Evolutionary conservation across 2,329 filamentous ascomycete species (phyloP).

Genomic region (Exophiala phaeomuriformis): DNA sequence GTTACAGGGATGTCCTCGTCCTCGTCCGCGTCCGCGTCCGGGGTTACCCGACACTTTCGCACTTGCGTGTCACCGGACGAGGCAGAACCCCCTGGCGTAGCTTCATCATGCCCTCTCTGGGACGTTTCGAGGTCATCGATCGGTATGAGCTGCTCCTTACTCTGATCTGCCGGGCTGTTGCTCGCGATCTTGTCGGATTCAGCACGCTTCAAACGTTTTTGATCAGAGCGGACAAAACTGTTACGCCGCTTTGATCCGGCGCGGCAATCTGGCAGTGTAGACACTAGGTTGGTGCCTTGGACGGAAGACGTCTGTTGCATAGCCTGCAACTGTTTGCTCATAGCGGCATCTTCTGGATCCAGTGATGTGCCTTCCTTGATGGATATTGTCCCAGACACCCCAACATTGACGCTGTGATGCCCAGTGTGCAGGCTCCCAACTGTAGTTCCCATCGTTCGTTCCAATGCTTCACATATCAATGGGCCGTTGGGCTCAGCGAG

Average conservation of each 20-base stretch:
- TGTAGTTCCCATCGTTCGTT: constrained; percentile 1
- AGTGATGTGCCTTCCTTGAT: background rate
- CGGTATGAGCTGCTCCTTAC: background rate
- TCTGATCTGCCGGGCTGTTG: background rate
- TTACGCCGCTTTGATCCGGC: constrained; percentile 7
- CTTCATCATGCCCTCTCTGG: background rate
- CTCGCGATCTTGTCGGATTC: background rate
- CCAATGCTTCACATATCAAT: constrained; percentile 12
- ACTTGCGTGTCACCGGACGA: no score
- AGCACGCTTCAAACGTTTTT: constrained; percentile 6
- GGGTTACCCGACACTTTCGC: no score
- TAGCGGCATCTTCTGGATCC: constrained; percentile 15
- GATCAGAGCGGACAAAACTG: background rate
- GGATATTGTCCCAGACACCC: constrained; percentile 1
- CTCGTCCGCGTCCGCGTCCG: no score
- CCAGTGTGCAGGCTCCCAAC: constrained; percentile 15
- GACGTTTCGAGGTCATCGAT: background rate
- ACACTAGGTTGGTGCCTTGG: constrained; percentile 14
- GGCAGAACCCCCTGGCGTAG: background rate
- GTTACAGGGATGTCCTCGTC: no score
- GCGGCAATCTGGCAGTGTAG: constrained; percentile 13
- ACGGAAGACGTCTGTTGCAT: constrained; percentile 24
- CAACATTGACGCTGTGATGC: constrained; percentile 13
- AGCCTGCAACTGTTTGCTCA: constrained; percentile 20
- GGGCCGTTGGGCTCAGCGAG: constrained; percentile 4